phyloP scores from a whole-genome alignment of 2,329 filamentous ascomycete genomes.

The Aspergillus fijiensis region DNA sequence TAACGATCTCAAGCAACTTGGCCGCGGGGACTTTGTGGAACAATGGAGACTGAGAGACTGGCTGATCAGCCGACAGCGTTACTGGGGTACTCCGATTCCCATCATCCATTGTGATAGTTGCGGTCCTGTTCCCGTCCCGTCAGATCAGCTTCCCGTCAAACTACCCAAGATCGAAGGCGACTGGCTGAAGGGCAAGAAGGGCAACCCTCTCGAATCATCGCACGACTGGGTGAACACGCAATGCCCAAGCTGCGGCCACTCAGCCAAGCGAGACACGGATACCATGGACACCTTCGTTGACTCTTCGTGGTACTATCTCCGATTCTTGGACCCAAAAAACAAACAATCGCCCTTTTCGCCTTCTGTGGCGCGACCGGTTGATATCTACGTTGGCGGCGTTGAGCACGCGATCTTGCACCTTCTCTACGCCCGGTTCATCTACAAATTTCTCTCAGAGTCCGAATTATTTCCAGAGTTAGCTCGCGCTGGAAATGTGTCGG shows the following conservation, averaged over 20 bases:
- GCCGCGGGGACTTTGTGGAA: constrained; percentile 62
- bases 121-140: constrained; percentile 75
- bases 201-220: constrained; percentile 73
- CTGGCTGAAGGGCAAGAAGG: constrained; percentile 67
- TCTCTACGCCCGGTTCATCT: constrained; percentile 85
- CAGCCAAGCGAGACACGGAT: constrained; percentile 80
- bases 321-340: constrained; percentile 73
- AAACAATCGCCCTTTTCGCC: constrained; percentile 60
- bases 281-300: constrained; percentile 98
- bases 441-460: constrained; percentile 71
- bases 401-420: constrained; percentile 90
- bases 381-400: constrained; percentile 84
- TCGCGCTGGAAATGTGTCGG: constrained; percentile 32
- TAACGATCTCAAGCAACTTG: constrained; percentile 47
- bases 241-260: constrained; percentile 68
- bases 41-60: constrained; percentile 84
- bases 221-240: constrained; percentile 71
- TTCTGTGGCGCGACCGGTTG: constrained; percentile 66
- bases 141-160: constrained; percentile 71
- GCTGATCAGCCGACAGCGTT: constrained; percentile 87
- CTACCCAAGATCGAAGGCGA: constrained; percentile 69
- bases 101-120: constrained; percentile 79
- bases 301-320: constrained; percentile 89
- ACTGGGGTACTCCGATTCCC: constrained; percentile 89
- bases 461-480: constrained; percentile 40